Base-by-base conservation (phyloP, 2,329 filamentous ascomycete species). In the Ceratocystis harringtonii region DNA sequence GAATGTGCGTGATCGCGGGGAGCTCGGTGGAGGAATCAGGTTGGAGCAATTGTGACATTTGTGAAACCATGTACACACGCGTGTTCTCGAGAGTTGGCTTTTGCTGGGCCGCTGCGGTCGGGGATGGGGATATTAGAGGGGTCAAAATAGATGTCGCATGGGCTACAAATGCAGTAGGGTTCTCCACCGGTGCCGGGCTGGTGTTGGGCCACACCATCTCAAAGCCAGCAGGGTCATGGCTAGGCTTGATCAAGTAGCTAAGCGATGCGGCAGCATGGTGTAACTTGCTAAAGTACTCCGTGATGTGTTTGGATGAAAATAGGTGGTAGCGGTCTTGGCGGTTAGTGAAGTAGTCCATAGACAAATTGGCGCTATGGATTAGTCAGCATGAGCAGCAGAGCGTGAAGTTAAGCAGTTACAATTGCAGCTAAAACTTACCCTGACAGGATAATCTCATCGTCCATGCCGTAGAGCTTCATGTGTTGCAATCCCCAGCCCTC, bases 401-500 rank as follows among this genome's bases (percentile, higher is more conserved):
- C 28, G 62, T n/a, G 5, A n/a, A 19, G 17, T 48, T 22, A 5
- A n/a, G 10, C 45, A 7, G 17, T 17, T 19, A 22, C 45, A 22
- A 10, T 22, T 10, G 45, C 45, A 48, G 17, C 19, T 2, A 12
- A 30, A 65, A 66, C 78, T 68, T 81, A 90, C 84, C 91, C 92
- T 6, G 92, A 95, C 71, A 99, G 84, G 69, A 99, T 92, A 66
- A 99, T 88, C 74, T 96, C 91, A 72, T 99, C 91, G 71, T 99
- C 94, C 25, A 96, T 79, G 0, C 94, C 94, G 71, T 99, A 99
- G 0, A 99, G 79, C 80, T 99, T 99, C 92, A 99, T 99, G 73
- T 99, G 94, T 73, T 99, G 94, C 68, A 99, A 76, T 0, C 94
- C 94, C 94, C 94, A 99, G 19, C 94, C 94, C 76, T 99, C 94